Base-by-base conservation (phyloP, 2,329 filamentous ascomycete genomes). In the Botrytis fabae region DNA sequence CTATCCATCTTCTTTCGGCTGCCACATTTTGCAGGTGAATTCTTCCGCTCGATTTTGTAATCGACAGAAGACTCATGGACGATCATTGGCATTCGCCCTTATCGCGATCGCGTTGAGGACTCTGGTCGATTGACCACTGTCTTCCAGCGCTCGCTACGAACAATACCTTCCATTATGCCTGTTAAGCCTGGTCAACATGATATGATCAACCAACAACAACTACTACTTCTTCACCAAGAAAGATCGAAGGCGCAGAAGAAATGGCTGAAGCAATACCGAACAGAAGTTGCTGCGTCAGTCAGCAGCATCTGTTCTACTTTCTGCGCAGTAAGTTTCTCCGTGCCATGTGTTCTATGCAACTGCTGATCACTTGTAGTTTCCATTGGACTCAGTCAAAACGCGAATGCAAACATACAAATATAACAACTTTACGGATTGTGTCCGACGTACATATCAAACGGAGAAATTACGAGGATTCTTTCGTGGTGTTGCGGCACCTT, bases 351-450 rank as follows among this genome's bases (percentile, higher is more conserved):
- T 35, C 35, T 54, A 51, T 7, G 28, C 51, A 25, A 7, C 40
- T 2, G 35, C 71, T 75, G 78, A 44, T 76, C 28, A 22, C 12
- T 70, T 63, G 70, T 62, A 82, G 80, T 97, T 95, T 80, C 93
- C 93, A 35, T 88, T 97, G 77, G 93, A 97, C 82, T 95, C 93
- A 79, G 91, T 95, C 81, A 97, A 97, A 85, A 95, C 92, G 72
- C 92, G 93, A 80, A 93, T 96, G 90, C 93, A 97, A 85, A 93
- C 92, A 77, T 95, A 96, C 83, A 90, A 92, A 76, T 95, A 92
- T 83, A 86, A 88, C 77, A 93, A 88, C 77, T 93, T 93, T 82
- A 82, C 88, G 80, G 91, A 93, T 81, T 95, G 93, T 81, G 89
- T 94, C 69, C 87, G 86, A 75, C 88, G 92, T 77, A 95, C 93